Evolutionary conservation across 345 rosid species (phyloP).

Genomic region (Populus tremula): DNA sequence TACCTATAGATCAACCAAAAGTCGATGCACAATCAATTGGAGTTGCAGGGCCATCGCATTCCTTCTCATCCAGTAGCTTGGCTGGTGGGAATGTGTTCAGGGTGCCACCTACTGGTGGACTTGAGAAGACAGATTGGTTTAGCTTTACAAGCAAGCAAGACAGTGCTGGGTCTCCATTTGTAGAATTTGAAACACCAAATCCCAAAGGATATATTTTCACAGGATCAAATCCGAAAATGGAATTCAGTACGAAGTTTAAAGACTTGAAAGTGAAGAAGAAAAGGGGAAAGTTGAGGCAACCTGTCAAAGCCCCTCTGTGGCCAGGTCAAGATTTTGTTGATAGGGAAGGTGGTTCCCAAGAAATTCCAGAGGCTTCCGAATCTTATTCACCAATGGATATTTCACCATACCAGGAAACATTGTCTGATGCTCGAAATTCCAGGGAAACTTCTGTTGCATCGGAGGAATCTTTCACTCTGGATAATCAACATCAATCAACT

Average conservation of each 20-base stretch:
- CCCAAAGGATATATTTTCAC: constrained; percentile 42
- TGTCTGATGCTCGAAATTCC: constrained; percentile 34
- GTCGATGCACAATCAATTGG: constrained; percentile 12
- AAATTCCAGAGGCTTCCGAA: constrained; percentile 52
- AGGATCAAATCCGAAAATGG: constrained; percentile 46
- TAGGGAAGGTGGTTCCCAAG: constrained; percentile 37
- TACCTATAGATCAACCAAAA: constrained; percentile 25
- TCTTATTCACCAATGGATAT: constrained; percentile 83
- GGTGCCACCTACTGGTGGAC: constrained; percentile 21
- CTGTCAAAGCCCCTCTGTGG: constrained; percentile 48
- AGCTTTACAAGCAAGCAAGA: constrained; percentile 39
- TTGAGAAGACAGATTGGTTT: constrained; percentile 30
- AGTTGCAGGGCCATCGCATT: constrained; percentile 21
- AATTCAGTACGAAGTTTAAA: constrained; percentile 52
- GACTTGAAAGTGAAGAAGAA: constrained; percentile 49
- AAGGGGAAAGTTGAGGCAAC: constrained; percentile 62
- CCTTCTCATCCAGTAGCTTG: constrained; percentile 24
- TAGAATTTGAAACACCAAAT: constrained; percentile 57
- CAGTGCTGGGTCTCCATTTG: constrained; percentile 26
- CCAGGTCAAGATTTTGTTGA: constrained; percentile 53
- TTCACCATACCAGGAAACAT: constrained; percentile 62
- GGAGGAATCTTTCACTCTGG: constrained; percentile 47
- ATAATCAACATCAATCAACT: constrained; percentile 26
- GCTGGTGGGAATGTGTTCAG: constrained; percentile 20
- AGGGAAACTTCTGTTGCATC: constrained; percentile 62